Evolutionary conservation across 768 basidiomycete species (phyloP), one percentile per base, ranked within the genome.

Genomic region (Pisolithus orientalis): DNA sequence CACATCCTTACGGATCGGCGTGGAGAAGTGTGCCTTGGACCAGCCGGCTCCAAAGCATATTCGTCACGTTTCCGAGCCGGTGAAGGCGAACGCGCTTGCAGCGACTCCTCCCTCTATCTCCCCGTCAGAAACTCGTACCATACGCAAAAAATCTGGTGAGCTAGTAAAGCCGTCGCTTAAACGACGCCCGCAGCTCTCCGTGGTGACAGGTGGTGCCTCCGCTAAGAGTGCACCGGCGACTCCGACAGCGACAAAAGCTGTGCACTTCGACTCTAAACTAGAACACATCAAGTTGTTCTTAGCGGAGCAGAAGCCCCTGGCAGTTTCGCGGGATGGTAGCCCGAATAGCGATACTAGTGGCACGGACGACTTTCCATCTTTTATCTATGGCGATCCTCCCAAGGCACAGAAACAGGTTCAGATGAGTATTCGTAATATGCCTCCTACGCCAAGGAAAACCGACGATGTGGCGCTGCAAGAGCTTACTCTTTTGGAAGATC

Each of bases 271-370:
- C 70, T 67, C 85, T 5, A 82, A 94, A 64, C 80, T 97, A 49
- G 95, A 96, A 68, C 90, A 92, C 51, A 90, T 98, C 56, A 94
- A 94, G 70, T 79, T 94, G 44, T 98, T 98, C 75, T 75, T 94
- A 52, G 85, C 94, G 11, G 90, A 93, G 70, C 95, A 98, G 70
- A 93, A 93, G 65, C 95, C 95, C 5, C 77, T 90, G 7, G 94
- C 94, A 1, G 95, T 99, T 16, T 90, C 87, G 11, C 81, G 95
- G 44, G 86, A 91, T 58, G 93, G 92, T 0, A 90, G 88, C 58
- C 94, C 94, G 4, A 88, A 85, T 4, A 87, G 83, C 57, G 83
- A 91, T 61, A 89, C 84, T 31, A 85, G 83, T 52, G 86, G 83
- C 16, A 85, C 84, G n/a, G 87, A 90, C 42, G 88, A 89, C 55